phyloP scores from a whole-genome alignment of 805 yeast genomes.

The Candida mattraensis region DNA sequence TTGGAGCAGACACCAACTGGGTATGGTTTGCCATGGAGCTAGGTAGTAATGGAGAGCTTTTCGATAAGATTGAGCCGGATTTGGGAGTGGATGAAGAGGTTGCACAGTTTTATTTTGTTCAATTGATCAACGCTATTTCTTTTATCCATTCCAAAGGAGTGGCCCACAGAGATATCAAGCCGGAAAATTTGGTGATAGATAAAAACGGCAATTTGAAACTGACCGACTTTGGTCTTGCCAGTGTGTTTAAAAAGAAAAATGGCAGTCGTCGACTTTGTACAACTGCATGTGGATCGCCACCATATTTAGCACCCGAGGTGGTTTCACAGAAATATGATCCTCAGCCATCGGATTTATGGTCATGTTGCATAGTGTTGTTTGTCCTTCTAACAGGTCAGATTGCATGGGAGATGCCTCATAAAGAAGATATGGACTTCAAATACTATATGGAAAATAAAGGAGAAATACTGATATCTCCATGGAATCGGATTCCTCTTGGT shows the following conservation, averaged over 20 bases:
- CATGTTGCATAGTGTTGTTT: constrained; percentile 63
- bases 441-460: constrained; percentile 43
- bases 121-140: constrained; percentile 58
- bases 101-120: constrained; percentile 69
- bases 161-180: constrained; percentile 68
- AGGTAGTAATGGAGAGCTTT: constrained; percentile 74
- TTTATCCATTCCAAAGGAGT: constrained; percentile 64
- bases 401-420: constrained; percentile 69
- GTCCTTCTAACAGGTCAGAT: constrained; percentile 65
- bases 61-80: constrained; percentile 78
- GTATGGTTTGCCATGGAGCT: constrained; percentile 66
- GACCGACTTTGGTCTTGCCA: constrained; percentile 79
- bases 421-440: constrained; percentile 45
- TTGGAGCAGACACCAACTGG: constrained; percentile 56
- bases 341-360: constrained; percentile 63
- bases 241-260: constrained; percentile 49
- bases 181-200: constrained; percentile 67
- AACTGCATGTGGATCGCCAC: constrained; percentile 71
- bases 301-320: constrained; percentile 79
- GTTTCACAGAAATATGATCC: constrained; percentile 52
- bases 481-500: constrained; percentile 52
- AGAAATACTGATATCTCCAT: constrained; percentile 46
- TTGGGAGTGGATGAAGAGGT: constrained; percentile 64
- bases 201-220: constrained; percentile 63
- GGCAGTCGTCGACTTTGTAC: constrained; percentile 48